Conservation (phyloP, 176 grass and related monocot species). For the Musa troglodytarum region DNA sequence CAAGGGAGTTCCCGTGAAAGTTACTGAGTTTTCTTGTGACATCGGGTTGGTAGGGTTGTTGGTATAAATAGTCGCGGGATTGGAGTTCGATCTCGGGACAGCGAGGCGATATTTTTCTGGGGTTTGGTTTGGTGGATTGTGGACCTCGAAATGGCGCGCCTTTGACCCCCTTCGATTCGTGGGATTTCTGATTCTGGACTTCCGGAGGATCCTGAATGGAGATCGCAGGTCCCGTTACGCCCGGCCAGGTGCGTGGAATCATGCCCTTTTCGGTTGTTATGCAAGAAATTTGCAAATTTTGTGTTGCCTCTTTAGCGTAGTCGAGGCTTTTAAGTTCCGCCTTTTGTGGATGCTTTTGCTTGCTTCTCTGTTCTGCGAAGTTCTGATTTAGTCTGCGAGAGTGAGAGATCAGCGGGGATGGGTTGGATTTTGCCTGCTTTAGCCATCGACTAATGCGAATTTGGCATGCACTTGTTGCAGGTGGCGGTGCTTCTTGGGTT, state of each 20-base stretch:
- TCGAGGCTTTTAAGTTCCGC: neutral
- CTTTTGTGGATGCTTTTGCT: neutral
- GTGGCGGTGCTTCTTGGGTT: conserved; percentile 3
- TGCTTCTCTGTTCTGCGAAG: neutral
- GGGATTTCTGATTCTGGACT: neutral
- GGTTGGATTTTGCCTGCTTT: neutral
- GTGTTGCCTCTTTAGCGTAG: neutral
- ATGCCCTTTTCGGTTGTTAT: neutral
- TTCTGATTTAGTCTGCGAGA: neutral
- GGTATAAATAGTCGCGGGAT: neutral
- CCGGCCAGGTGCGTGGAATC: conserved; percentile 8
- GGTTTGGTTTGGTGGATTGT: neutral
- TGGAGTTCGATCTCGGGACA: neutral
- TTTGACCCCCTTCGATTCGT: neutral
- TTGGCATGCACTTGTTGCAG: neutral
- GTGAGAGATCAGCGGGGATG: neutral
- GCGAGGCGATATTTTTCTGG: neutral
- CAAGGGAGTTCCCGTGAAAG: neutral
- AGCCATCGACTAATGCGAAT: neutral
- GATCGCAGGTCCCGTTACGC: neutral
- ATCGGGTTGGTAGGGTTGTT: neutral
- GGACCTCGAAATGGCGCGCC: neutral
- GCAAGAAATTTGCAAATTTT: neutral
- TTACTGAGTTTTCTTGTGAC: neutral
- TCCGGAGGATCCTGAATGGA: neutral